A percentile compares a stretch with the other conserved stretches of the same genome.
Evolutionary conservation across 305 asterid genomes (phyloP).

Genomic region (Fraxinus paxiana): DNA sequence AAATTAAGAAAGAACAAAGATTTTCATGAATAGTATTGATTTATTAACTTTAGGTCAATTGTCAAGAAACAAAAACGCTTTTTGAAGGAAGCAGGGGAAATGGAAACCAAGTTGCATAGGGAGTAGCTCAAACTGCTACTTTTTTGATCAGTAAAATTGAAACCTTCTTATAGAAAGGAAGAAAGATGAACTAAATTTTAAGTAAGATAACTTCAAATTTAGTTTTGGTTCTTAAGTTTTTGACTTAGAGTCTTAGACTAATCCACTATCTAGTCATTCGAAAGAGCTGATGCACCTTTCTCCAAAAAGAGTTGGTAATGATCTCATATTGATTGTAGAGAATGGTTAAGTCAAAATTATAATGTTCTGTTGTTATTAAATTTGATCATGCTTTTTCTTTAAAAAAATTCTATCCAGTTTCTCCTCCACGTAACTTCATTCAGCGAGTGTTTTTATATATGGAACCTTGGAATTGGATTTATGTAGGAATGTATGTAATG

Average conservation of each 20-base stretch:
- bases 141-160: neutral
- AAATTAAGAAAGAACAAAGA: conserved; percentile 6
- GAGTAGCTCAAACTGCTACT: neutral
- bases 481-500: conserved; percentile 10
- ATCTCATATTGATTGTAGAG: neutral
- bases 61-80: neutral
- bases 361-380: neutral
- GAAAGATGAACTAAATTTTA: neutral
- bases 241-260: neutral
- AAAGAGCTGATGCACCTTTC: conserved; percentile 7
- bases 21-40: neutral
- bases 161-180: neutral
- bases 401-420: neutral
- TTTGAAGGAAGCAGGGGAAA: neutral
- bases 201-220: neutral
- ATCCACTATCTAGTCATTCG: neutral
- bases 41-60: neutral
- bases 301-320: neutral
- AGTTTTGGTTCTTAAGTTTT: neutral
- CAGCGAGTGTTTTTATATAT: conserved; percentile 1
- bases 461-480: conserved; percentile 8
- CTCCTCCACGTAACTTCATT: conserved; percentile 12
- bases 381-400: neutral
- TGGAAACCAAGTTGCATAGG: neutral
- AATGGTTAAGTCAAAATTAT: neutral